phyloP scores from a whole-genome alignment of 306 rosid species.

The Dryas alaskensis region DNA sequence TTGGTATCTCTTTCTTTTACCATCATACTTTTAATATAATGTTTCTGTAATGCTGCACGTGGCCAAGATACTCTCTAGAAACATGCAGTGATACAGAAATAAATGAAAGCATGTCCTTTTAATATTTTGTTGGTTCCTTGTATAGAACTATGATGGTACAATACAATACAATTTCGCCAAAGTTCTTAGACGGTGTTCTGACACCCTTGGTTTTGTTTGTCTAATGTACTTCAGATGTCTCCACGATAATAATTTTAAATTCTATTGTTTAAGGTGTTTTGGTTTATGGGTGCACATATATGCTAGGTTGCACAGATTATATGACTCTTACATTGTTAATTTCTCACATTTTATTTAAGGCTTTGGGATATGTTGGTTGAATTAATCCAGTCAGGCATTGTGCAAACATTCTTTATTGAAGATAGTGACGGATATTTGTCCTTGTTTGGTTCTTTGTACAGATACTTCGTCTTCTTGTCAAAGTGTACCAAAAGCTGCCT shows the following conservation, averaged over 20 bases:
- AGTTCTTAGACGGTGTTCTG: neutral
- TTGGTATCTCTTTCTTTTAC: neutral
- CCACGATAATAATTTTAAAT: neutral
- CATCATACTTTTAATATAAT: neutral
- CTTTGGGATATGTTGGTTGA: neutral
- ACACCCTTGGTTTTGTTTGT: neutral
- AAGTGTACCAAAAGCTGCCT: conserved; percentile 86
- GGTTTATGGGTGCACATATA: neutral
- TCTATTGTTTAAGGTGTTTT: neutral
- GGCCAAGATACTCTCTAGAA: neutral
- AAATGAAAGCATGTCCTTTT: neutral
- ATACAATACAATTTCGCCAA: neutral
- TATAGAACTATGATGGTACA: neutral
- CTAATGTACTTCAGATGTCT: neutral
- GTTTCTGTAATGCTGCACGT: neutral
- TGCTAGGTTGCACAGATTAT: neutral
- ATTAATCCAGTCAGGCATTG: neutral
- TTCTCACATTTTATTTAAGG: neutral
- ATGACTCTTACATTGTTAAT: neutral
- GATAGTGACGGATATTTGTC: conserved; percentile 4
- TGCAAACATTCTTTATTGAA: neutral
- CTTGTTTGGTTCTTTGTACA: conserved; percentile 32
- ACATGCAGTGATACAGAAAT: neutral
- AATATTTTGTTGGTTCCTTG: neutral
- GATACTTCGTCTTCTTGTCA: conserved; percentile 93